Percentiles rank a stretch among this genome's conserved stretches.
phyloP scores from a whole-genome alignment of 495 filamentous ascomycete species.

The Trichoderma orchidacearum region DNA sequence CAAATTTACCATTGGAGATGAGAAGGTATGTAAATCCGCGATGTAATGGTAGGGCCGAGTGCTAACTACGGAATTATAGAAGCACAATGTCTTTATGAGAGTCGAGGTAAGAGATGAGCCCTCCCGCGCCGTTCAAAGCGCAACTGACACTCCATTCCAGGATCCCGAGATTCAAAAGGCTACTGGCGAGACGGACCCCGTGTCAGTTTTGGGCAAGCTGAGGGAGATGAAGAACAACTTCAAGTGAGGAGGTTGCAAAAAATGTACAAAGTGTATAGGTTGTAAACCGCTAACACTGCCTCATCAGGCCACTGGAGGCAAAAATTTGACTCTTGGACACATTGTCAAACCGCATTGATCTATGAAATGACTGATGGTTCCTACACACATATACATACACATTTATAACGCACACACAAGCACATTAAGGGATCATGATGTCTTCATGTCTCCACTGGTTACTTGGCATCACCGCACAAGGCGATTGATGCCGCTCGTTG shows the following conservation, averaged over 20 bases:
- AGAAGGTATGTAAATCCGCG: conserved; percentile 55
- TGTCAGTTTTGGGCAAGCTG: conserved; percentile 76
- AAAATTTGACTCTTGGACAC: not conserved
- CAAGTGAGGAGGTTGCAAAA: conserved; percentile 34
- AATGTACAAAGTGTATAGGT: no score
- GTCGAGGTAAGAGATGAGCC: conserved; percentile 48
- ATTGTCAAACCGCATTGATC: no score
- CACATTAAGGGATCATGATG: no score
- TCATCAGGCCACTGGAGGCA: not conserved
- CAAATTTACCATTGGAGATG: conserved; percentile 92
- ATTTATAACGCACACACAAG: not conserved
- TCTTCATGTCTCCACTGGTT: not conserved
- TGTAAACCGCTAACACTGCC: not conserved
- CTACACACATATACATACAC: not conserved
- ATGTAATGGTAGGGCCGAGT: no score
- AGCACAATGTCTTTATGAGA: conserved; percentile 96
- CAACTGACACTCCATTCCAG: conserved; percentile 26
- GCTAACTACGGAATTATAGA: conserved; percentile 27
- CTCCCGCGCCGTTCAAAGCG: no score
- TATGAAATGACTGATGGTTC: no score
- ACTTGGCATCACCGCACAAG: not conserved
- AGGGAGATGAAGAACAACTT: conserved; percentile 89
- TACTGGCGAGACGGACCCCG: conserved; percentile 67
- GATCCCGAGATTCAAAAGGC: conserved; percentile 75
- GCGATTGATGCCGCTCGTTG: not conserved